These are phyloP conservation scores for Rhododendron henanense DNA, from an alignment of 148 eudicot species.

Conservation along the genomic window DNA sequence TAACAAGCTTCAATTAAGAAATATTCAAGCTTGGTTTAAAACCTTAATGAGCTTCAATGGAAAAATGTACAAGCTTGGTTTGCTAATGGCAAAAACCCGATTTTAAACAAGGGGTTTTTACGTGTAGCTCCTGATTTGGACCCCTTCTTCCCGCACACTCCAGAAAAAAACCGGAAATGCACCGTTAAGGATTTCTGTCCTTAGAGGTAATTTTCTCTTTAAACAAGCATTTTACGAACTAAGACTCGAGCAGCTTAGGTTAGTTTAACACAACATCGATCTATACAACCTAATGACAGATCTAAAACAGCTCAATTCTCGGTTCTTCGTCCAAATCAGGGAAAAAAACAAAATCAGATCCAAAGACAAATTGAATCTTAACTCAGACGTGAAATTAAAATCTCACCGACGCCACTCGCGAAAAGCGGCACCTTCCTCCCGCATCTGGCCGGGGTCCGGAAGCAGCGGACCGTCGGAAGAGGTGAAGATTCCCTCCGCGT, in stretches of 20 bases:
- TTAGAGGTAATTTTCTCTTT: too few relatives aligned
- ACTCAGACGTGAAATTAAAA: not conserved
- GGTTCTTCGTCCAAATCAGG: not conserved
- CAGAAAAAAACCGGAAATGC: too few relatives aligned
- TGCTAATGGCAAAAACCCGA: not conserved
- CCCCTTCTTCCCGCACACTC: too few relatives aligned
- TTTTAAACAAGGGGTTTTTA: not conserved
- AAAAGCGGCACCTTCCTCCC: conserved; percentile 60
- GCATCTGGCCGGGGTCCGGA: conserved; percentile 64
- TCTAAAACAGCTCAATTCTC: not conserved
- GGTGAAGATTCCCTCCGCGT: conserved; percentile 39
- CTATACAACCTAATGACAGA: not conserved
- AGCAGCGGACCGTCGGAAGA: conserved; percentile 43
- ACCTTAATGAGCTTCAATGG: not conserved
- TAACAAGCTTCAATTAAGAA: not conserved
- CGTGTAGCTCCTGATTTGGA: too few relatives aligned
- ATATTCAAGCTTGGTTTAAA: too few relatives aligned
- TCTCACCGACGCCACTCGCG: conserved; percentile 83
- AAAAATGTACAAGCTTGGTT: not conserved
- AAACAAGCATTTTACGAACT: not conserved
- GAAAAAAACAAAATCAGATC: not conserved
- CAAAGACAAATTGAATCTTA: not conserved
- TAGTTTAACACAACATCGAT: not conserved
- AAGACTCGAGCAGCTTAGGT: not conserved
- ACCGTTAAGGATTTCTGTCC: too few relatives aligned